These are phyloP conservation scores for Trametes meyenii DNA, from an alignment of 768 basidiomycete species.

Conservation along the genomic window DNA sequence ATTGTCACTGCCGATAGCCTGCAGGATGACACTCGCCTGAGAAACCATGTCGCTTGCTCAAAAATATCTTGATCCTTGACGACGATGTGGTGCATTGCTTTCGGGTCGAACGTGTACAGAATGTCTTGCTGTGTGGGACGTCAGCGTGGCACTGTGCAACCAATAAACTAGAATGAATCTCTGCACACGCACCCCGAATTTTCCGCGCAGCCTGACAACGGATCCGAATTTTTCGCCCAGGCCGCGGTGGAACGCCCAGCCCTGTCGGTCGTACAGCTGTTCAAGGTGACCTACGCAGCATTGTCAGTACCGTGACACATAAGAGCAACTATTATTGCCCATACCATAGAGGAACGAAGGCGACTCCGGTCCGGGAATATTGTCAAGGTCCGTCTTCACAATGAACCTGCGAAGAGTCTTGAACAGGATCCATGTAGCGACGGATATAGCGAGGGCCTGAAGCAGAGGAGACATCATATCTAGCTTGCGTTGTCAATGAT, in stretches of 20 bases:
- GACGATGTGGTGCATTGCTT: constrained; percentile 48
- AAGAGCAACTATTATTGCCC: too few species aligned
- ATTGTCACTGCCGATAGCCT: not conserved
- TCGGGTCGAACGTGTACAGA: constrained; percentile 48
- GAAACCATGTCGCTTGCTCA: constrained; percentile 21
- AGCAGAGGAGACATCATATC: not conserved
- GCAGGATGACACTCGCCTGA: constrained; percentile 16
- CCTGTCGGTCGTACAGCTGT: constrained; percentile 21
- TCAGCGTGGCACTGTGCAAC: not conserved
- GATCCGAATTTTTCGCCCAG: constrained; percentile 24
- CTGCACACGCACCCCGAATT: constrained; percentile 23
- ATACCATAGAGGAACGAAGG: constrained; percentile 40
- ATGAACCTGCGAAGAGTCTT: constrained; percentile 13
- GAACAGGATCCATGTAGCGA: constrained; percentile 20
- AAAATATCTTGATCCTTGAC: constrained; percentile 41
- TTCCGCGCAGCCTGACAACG: constrained; percentile 21
- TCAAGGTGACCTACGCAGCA: constrained; percentile 24
- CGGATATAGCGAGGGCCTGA: not conserved
- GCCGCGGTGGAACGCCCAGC: constrained; percentile 23
- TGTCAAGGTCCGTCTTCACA: constrained; percentile 34
- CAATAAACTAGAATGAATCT: not conserved
- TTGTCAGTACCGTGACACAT: not conserved
- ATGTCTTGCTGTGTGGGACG: constrained; percentile 29
- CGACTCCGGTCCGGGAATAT: constrained; percentile 43
- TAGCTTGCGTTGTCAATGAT: not conserved